These are phyloP conservation scores for Pseudocercospora macadamiae DNA, from an alignment of 2,329 filamentous ascomycete genomes.

Conservation along the genomic window DNA sequence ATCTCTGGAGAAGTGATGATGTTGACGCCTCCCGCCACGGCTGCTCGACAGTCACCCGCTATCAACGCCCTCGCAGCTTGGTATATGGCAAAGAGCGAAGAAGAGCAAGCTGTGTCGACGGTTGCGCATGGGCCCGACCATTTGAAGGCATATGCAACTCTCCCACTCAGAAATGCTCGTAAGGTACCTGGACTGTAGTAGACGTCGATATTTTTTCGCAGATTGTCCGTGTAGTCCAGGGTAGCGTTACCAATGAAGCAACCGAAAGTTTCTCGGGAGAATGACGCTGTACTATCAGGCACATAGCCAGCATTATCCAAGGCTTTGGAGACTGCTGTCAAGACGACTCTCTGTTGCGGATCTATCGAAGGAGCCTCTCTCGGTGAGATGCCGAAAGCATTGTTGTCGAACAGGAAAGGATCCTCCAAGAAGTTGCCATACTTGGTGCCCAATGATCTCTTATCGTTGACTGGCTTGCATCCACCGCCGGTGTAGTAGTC, in stretches of 20 bases:
- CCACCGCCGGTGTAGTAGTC: slow-evolving; percentile 14
- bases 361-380: slow-evolving; percentile 20
- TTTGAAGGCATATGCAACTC: slow-evolving; percentile 18
- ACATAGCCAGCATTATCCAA: slow-evolving; percentile 19
- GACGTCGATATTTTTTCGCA: slow-evolving; percentile 13
- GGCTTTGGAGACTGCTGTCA: slow-evolving; percentile 12
- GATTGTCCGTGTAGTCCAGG: slow-evolving; percentile 16
- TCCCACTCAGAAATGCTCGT: slow-evolving; percentile 13
- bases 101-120: slow-evolving; percentile 21
- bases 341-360: slow-evolving; percentile 17
- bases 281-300: slow-evolving; percentile 12
- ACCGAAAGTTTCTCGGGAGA: slow-evolving; percentile 14
- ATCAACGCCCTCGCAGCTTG: slow-evolving; percentile 11
- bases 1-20: slow-evolving; percentile 22
- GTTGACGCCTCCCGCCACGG: slow-evolving; percentile 21
- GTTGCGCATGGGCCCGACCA: slow-evolving; percentile 19
- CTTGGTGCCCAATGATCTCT: slow-evolving; percentile 14
- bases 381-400: slow-evolving; percentile 15
- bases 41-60: slow-evolving; percentile 15
- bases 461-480: slow-evolving; percentile 6
- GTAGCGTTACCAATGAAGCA: slow-evolving; percentile 15
- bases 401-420: slow-evolving; percentile 15
- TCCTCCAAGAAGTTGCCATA: slow-evolving; percentile 19
- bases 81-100: slow-evolving; percentile 13
- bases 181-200: slow-evolving; percentile 16